Conservation (phyloP, 2,329 filamentous ascomycete genomes). For the Myriosclerotinia curreyana region DNA sequence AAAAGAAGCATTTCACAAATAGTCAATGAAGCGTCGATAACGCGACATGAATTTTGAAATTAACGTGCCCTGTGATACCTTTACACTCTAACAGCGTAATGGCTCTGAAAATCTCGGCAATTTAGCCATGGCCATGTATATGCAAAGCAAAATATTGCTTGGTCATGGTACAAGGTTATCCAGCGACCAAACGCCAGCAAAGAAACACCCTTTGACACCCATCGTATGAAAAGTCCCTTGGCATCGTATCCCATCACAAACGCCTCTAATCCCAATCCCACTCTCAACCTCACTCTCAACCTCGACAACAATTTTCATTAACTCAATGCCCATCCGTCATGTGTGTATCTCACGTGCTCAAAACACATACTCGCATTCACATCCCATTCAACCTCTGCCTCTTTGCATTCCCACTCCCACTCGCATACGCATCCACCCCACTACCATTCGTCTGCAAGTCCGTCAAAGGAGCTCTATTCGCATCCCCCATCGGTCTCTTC, state of each 20-base stretch:
- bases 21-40: background rate
- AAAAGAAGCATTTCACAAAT: background rate
- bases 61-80: background rate
- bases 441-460: constrained; percentile 39
- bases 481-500: constrained; percentile 36
- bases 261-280: background rate
- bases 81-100: background rate
- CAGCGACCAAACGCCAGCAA: background rate
- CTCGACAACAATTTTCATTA: background rate
- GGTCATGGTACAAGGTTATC: background rate
- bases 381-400: constrained; percentile 37
- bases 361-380: background rate
- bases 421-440: constrained; percentile 27
- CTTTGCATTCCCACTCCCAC: constrained; percentile 34
- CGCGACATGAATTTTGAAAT: background rate
- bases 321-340: background rate
- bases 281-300: background rate
- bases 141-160: background rate
- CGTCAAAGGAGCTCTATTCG: constrained; percentile 31
- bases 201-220: background rate
- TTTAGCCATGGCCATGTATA: background rate
- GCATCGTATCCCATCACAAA: constrained; percentile 5
- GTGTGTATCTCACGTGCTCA: too few relatives aligned
- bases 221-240: background rate
- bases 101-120: background rate